A percentile compares a stretch with the other conserved stretches of the same genome.
Evolutionary conservation across 805 yeast genomes (phyloP).

Genomic region (Starmerella apis): DNA sequence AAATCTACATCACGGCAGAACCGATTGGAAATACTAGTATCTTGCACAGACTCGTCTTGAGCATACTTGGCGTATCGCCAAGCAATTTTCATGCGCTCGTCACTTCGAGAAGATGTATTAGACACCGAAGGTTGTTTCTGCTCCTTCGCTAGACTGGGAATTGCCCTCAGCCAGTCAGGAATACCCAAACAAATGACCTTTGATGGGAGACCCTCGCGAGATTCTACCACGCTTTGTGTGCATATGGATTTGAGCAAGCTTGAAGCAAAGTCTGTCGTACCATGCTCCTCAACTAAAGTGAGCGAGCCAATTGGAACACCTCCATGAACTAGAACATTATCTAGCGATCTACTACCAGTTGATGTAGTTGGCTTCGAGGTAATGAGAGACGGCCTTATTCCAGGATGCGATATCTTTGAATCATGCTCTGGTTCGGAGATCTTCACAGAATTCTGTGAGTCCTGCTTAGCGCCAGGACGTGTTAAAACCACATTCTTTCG

Average conservation of each 20-base stretch:
- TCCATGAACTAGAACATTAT: slow-evolving; percentile 61
- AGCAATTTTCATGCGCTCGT: slow-evolving; percentile 60
- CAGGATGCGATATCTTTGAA: slow-evolving; percentile 38
- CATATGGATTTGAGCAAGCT: slow-evolving; percentile 59
- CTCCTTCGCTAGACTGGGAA: slow-evolving; percentile 27
- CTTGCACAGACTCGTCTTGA: slow-evolving; percentile 13
- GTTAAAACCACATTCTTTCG: slow-evolving; percentile 5
- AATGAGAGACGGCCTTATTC: slow-evolving; percentile 62
- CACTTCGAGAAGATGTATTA: not conserved
- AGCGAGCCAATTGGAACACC: slow-evolving; percentile 76
- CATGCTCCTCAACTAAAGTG: slow-evolving; percentile 66
- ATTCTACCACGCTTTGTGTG: slow-evolving; percentile 54
- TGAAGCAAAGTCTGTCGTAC: slow-evolving; percentile 78
- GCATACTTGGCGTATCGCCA: slow-evolving; percentile 69
- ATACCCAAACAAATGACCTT: slow-evolving; percentile 22
- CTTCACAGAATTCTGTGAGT: not conserved
- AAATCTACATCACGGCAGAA: slow-evolving; percentile 23
- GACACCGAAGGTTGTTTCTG: not conserved
- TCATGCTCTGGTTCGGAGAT: not conserved
- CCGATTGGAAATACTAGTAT: slow-evolving; percentile 19
- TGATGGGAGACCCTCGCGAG: slow-evolving; percentile 41
- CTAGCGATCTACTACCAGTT: slow-evolving; percentile 70
- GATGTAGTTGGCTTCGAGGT: slow-evolving; percentile 70
- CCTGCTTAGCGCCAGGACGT: not conserved
- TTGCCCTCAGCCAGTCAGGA: slow-evolving; percentile 23